These are phyloP conservation scores for Adansonia rubrostipa DNA, from an alignment of 441 rosid genomes.

Conservation along the genomic window DNA sequence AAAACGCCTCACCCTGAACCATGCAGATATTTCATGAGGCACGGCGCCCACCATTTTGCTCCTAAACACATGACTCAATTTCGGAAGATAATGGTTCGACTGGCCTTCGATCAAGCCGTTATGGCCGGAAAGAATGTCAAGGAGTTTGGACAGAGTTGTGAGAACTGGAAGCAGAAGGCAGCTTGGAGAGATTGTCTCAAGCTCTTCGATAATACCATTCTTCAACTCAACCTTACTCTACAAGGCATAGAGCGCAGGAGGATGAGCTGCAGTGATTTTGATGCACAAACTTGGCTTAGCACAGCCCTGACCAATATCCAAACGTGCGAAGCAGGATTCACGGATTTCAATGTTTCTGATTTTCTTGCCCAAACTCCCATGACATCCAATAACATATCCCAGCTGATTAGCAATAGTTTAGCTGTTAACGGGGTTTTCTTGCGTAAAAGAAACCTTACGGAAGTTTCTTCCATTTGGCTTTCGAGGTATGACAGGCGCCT, in stretches of 20 bases:
- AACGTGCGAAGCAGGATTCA: conserved; percentile 67
- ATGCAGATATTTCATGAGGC: conserved; percentile 53
- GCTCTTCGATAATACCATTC: conserved; percentile 55
- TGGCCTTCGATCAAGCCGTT: conserved; percentile 58
- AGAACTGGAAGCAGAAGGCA: conserved; percentile 38
- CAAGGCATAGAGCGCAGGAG: conserved; percentile 31
- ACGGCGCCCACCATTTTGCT: conserved; percentile 27
- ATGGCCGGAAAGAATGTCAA: conserved; percentile 36
- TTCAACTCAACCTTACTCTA: conserved; percentile 64
- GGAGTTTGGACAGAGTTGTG: conserved; percentile 36
- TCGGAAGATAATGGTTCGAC: conserved; percentile 45
- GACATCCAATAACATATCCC: conserved; percentile 53
- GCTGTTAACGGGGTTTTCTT: conserved; percentile 60
- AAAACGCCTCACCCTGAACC: conserved; percentile 72
- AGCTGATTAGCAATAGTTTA: conserved; percentile 68
- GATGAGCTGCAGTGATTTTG: conserved; percentile 51
- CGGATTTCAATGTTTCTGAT: conserved; percentile 65
- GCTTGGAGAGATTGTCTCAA: conserved; percentile 65
- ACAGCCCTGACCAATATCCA: conserved; percentile 73
- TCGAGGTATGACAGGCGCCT: conserved; percentile 48
- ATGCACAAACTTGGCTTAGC: conserved; percentile 90
- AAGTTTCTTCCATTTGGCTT: conserved; percentile 61
- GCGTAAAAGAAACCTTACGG: conserved; percentile 28
- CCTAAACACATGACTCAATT: conserved; percentile 53
- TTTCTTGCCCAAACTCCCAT: conserved; percentile 44